These are phyloP conservation scores for Salix purpurea DNA, from an alignment of 345 rosid species.

Conservation along the genomic window DNA sequence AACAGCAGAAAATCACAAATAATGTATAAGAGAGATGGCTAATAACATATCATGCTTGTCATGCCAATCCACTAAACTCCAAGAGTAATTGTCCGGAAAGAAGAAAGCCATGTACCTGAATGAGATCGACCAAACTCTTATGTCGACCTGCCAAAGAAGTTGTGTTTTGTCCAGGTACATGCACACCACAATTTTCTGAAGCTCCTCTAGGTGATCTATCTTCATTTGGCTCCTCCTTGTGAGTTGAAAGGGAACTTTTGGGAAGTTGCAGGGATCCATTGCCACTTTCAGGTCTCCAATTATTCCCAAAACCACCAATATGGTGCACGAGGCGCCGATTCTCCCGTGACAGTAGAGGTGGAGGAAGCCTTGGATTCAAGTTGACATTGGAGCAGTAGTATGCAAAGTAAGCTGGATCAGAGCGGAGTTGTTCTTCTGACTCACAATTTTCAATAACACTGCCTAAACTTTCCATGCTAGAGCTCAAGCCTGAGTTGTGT, in stretches of 20 bases:
- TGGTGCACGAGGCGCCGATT: conserved; percentile 57
- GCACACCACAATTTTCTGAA: conserved; percentile 20
- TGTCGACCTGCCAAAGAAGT: conserved; percentile 51
- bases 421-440: conserved; percentile 72
- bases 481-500: conserved; percentile 40
- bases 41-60: neutral
- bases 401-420: conserved; percentile 74
- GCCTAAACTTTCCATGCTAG: conserved; percentile 55
- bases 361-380: conserved; percentile 91
- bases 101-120: conserved; percentile 53
- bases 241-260: conserved; percentile 47
- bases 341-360: conserved; percentile 80
- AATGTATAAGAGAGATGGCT: no score
- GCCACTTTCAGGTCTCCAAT: conserved; percentile 42
- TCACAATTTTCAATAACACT: conserved; percentile 47
- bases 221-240: conserved; percentile 79
- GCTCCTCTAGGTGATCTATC: conserved; percentile 46
- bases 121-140: conserved; percentile 83
- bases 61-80: neutral
- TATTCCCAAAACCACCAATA: conserved; percentile 63
- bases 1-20: no score
- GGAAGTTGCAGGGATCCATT: conserved; percentile 40
- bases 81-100: neutral
- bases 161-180: conserved; percentile 28
- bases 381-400: conserved; percentile 79